Percentiles rank a stretch among this genome's conserved stretches.
Evolutionary conservation across 2,329 filamentous ascomycete species (phyloP).

Genomic region (Periglandula ipomoeae): DNA sequence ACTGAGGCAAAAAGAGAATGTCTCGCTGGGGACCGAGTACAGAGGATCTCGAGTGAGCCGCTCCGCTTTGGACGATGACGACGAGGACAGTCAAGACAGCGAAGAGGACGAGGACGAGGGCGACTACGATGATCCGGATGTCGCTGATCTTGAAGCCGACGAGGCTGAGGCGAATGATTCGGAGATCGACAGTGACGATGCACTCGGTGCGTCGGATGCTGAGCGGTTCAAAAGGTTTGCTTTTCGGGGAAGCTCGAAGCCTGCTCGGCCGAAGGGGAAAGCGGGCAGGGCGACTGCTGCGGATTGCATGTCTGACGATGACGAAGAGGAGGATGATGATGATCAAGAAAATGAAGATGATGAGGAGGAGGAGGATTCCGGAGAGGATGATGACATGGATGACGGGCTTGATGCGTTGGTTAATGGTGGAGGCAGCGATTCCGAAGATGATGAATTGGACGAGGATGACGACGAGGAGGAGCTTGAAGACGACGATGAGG

Average conservation of each 20-base stretch:
- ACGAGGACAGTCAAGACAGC: slow-evolving; percentile 24
- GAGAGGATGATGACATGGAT: slow-evolving; percentile 28
- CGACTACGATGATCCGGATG: slow-evolving; percentile 48
- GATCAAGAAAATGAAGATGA: too few relatives aligned
- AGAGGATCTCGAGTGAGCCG: slow-evolving; percentile 68
- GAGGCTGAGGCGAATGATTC: slow-evolving; percentile 42
- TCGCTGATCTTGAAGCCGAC: slow-evolving; percentile 43
- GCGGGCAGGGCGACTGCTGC: slow-evolving; percentile 39
- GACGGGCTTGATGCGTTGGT: slow-evolving; percentile 26
- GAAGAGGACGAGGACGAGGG: slow-evolving; percentile 38
- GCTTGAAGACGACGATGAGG: slow-evolving; percentile 25
- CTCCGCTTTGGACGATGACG: slow-evolving; percentile 50
- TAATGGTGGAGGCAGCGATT: slow-evolving; percentile 21
- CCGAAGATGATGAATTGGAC: slow-evolving; percentile 26
- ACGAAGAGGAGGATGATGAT: slow-evolving; percentile 29
- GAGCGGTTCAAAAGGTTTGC: slow-evolving; percentile 70
- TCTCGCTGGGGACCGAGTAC: slow-evolving; percentile 70
- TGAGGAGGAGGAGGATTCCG: slow-evolving; percentile 26
- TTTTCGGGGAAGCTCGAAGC: slow-evolving; percentile 50
- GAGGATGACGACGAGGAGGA: slow-evolving; percentile 28
- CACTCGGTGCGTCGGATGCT: slow-evolving; percentile 76
- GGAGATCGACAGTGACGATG: slow-evolving; percentile 57
- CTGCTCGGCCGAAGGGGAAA: slow-evolving; percentile 27
- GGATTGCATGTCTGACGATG: slow-evolving; percentile 46
- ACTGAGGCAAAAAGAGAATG: slow-evolving; percentile 61